These are phyloP conservation scores for Spatholobus suberectus DNA, from an alignment of 306 rosid species.

Conservation along the genomic window DNA sequence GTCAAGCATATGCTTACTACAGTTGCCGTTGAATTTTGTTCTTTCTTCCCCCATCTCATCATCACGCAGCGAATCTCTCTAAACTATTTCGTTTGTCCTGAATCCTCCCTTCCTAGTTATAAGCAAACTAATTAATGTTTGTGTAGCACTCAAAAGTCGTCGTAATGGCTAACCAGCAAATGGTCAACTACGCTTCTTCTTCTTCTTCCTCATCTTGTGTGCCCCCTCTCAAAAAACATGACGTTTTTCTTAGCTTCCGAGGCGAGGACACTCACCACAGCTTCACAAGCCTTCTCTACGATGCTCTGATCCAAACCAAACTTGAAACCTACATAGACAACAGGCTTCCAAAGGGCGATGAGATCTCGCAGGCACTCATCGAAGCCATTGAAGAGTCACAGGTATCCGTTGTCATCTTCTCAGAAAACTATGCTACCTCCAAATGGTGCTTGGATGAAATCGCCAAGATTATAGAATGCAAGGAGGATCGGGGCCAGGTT, in stretches of 20 bases:
- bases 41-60: no score
- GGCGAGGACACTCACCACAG: not conserved
- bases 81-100: no score
- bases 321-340: not conserved
- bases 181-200: no score
- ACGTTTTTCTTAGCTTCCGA: not conserved
- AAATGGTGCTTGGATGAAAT: slow-evolving; percentile 36
- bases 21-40: no score
- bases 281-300: not conserved
- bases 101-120: not conserved
- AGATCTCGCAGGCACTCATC: not conserved
- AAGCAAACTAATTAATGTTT: no score
- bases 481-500: not conserved
- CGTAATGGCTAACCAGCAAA: not conserved
- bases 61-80: no score
- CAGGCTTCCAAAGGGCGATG: not conserved
- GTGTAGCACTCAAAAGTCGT: no score
- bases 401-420: not conserved
- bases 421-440: not conserved
- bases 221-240: not conserved
- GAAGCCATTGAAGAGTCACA: not conserved
- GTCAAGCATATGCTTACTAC: no score
- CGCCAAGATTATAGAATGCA: slow-evolving; percentile 4
- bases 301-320: not conserved
- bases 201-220: no score